Base-by-base conservation (phyloP, 345 rosid genomes). In the Camelina laxa region DNA sequence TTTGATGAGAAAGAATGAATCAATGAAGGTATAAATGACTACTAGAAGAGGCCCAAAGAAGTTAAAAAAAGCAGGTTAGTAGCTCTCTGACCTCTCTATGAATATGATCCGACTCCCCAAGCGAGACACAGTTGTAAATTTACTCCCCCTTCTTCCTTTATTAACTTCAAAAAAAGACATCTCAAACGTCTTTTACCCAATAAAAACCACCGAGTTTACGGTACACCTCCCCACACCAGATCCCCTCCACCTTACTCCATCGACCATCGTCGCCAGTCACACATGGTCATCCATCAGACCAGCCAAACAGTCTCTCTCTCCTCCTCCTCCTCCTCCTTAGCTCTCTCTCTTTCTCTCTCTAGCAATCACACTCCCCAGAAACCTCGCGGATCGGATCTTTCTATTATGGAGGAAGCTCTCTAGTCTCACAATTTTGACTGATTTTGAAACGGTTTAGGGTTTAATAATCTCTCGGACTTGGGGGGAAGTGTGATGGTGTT, bases 341-440 rank as follows among this genome's bases (percentile, higher is more conserved):
- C 36, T 33, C 13, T 49, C 36, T 60, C 77, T 45, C 60, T 70
- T 19, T 50, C 53, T 74, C 81, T 75, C 75, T 77, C 76, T 65
- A 70, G 48, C 66, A 84, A 89, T 84, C 87, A 85, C 80, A 69
- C 77, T 77, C 27, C 76, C 75, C 75, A 82, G 79, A 42, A 74
- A 65, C 78, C 72, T 82, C 73, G 7, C 76, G 84, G 88, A 86
- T 90, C 89, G 88, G 89, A 88, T 90, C 92, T 80, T 70, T 74
- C 77, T 55, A 58, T 68, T 5, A 16, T 33, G 69, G 79, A 38
- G 27, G 0, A 53, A 70, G 71, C 71, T 63, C 38, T 60, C 13
- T 33, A 51, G 36, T 49, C 76, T 50, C 74, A 15, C 65, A 80
- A 78, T 82, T 68, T 60, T 21, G 65, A 61, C 69, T 68, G 54